Percentiles rank a stretch among this genome's conserved stretches.
Evolutionary conservation across 1,284 basidiomycete genomes (phyloP).

Genomic region (Neotropicomus parvogracilis): DNA sequence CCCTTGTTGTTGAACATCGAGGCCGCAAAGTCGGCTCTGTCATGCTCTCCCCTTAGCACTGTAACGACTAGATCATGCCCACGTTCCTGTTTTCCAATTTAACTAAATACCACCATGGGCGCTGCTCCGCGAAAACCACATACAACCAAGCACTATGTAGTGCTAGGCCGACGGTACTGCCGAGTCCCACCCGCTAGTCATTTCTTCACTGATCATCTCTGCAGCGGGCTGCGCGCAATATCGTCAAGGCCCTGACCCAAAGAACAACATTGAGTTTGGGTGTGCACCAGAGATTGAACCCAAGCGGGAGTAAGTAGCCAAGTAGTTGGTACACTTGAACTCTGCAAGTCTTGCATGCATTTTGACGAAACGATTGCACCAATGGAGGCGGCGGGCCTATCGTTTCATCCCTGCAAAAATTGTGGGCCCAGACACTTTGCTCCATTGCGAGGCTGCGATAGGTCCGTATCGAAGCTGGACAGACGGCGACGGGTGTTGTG

Average conservation of each 20-base stretch:
- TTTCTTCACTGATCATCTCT: slow-evolving; percentile 4
- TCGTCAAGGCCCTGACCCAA: slow-evolving; percentile 9
- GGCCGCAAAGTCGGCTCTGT: slow-evolving; percentile 23
- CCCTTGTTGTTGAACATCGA: slow-evolving; percentile 23
- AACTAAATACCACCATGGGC: slow-evolving; percentile 15
- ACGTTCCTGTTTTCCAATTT: slow-evolving; percentile 28
- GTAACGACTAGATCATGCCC: slow-evolving; percentile 70
- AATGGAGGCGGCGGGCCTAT: slow-evolving; percentile 29
- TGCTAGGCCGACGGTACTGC: slow-evolving; percentile 8
- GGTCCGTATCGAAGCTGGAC: slow-evolving; percentile 60
- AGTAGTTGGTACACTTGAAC: slow-evolving; percentile 6
- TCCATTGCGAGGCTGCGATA: slow-evolving; percentile 58
- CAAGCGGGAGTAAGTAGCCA: neutral
- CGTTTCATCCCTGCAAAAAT: slow-evolving; percentile 62
- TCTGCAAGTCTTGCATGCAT: slow-evolving; percentile 6
- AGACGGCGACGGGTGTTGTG: slow-evolving; percentile 22
- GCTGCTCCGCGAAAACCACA: slow-evolving; percentile 17
- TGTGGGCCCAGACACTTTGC: slow-evolving; percentile 66
- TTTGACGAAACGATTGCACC: slow-evolving; percentile 3
- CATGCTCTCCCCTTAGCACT: slow-evolving; percentile 33
- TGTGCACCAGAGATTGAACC: slow-evolving; percentile 9
- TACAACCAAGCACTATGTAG: slow-evolving; percentile 15
- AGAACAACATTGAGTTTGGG: slow-evolving; percentile 9
- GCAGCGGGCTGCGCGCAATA: slow-evolving; percentile 2
- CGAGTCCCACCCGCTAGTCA: slow-evolving; percentile 19